These are phyloP conservation scores for Rubroboletus pulcherrimus DNA, from an alignment of 768 basidiomycete genomes.

Conservation along the genomic window DNA sequence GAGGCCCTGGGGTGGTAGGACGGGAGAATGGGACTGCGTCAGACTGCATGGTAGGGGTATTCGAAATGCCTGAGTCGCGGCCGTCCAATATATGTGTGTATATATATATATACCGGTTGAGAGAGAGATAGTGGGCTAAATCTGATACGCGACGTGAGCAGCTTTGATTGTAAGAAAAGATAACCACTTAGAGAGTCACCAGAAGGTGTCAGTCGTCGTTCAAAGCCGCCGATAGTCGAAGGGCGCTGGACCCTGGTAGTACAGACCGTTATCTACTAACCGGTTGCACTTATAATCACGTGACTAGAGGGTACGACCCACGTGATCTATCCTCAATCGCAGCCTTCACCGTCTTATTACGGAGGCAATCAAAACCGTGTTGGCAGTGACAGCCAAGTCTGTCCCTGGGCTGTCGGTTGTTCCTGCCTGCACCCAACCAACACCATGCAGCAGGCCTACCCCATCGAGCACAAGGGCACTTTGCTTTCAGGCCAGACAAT, in stretches of 20 bases:
- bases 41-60: constrained; percentile 7
- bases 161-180: neutral
- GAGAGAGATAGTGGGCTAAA: neutral
- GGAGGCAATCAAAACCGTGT: neutral
- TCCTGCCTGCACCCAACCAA: constrained; percentile 1
- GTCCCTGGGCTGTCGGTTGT: constrained; percentile 3
- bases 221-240: neutral
- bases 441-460: constrained; percentile 41
- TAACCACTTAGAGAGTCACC: neutral
- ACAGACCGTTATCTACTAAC: neutral
- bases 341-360: neutral
- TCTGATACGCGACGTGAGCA: neutral
- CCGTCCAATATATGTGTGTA: constrained; percentile 1
- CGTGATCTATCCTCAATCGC: constrained; percentile 10
- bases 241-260: neutral
- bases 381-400: constrained; percentile 1
- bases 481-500: constrained; percentile 82
- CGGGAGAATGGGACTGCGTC: constrained; percentile 51
- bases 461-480: constrained; percentile 54
- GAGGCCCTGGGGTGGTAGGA: constrained; percentile 47
- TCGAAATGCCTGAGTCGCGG: constrained; percentile 5
- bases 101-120: neutral
- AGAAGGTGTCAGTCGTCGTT: neutral
- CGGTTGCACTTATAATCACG: neutral
- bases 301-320: constrained; percentile 2